A percentile compares a stretch with the other conserved stretches of the same genome.
Conservation (phyloP, 139 green algal genomes). For the Chloropicon primus region DNA sequence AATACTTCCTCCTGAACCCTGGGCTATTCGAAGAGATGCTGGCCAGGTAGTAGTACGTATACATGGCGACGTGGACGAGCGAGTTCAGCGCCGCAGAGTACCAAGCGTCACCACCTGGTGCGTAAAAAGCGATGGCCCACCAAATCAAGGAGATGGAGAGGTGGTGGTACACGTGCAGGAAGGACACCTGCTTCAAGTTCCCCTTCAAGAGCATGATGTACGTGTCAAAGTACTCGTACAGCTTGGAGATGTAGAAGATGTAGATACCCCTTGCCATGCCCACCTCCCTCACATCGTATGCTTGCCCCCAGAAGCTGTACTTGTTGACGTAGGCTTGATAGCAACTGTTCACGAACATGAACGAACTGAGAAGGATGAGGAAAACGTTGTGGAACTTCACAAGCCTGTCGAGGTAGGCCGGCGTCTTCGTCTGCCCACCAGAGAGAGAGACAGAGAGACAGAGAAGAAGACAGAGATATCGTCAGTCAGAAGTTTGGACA, state of each 20-base stretch:
- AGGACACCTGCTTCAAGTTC: conserved; percentile 42
- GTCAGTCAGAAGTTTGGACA: too few relatives aligned
- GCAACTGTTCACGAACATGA: conserved; percentile 30
- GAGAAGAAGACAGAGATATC: too few relatives aligned
- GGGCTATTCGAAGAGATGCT: background rate
- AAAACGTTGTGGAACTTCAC: conserved; percentile 44
- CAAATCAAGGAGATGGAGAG: conserved; percentile 51
- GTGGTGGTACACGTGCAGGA: conserved; percentile 67
- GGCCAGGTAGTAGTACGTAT: conserved; percentile 51
- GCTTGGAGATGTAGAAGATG: conserved; percentile 53
- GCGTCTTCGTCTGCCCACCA: conserved; percentile 4
- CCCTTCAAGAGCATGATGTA: conserved; percentile 58
- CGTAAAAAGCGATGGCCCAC: conserved; percentile 39
- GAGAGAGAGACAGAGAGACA: background rate
- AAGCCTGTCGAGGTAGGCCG: conserved; percentile 16
- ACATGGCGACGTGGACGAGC: conserved; percentile 56
- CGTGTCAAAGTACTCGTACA: conserved; percentile 59
- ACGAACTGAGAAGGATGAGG: conserved; percentile 27
- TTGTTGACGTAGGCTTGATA: conserved; percentile 21
- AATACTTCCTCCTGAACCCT: conserved; percentile 22
- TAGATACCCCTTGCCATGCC: conserved; percentile 28
- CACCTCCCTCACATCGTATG: conserved; percentile 20
- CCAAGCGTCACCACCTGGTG: conserved; percentile 45
- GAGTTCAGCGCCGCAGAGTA: conserved; percentile 50
- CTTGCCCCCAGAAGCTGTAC: conserved; percentile 41